Conservation (phyloP, 805 yeast species). For the Candida maesae region DNA sequence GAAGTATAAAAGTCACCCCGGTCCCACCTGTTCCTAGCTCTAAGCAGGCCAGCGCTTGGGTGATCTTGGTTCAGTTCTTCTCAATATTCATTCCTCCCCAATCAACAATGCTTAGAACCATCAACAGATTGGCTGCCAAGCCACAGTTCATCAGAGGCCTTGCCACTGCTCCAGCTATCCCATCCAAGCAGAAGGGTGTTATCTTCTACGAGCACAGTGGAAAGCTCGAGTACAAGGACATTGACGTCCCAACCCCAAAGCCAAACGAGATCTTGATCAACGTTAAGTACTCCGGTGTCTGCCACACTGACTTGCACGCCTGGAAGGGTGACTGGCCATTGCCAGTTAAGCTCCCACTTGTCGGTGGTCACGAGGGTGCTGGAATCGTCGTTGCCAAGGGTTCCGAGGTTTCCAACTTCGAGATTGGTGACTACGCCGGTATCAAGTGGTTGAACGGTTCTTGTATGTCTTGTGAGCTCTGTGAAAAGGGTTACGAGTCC, state of each 20-base stretch:
- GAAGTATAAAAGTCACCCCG: constrained; percentile 1
- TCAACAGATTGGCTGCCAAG: constrained; percentile 16
- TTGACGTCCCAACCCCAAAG: constrained; percentile 78
- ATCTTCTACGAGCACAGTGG: constrained; percentile 66
- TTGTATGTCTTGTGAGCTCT: constrained; percentile 73
- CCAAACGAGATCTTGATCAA: constrained; percentile 75
- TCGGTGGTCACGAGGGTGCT: constrained; percentile 91
- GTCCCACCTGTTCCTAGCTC: not conserved
- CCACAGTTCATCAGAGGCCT: constrained; percentile 20
- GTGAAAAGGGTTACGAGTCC: constrained; percentile 64
- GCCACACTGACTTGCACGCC: constrained; percentile 93
- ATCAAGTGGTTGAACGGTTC: constrained; percentile 81
- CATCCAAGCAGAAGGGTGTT: constrained; percentile 68
- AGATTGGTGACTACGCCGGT: constrained; percentile 80
- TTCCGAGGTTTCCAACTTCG: constrained; percentile 60
- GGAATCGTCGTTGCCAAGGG: constrained; percentile 82
- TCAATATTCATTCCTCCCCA: not conserved
- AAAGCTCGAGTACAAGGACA: constrained; percentile 60
- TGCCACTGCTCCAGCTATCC: constrained; percentile 38
- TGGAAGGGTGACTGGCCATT: constrained; percentile 95
- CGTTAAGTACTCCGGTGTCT: constrained; percentile 85
- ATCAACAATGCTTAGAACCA: constrained; percentile 28
- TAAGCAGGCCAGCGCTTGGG: too few species aligned
- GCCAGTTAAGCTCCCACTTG: constrained; percentile 67
- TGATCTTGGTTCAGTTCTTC: not conserved